Evolutionary conservation across 192 early-diverging fungal species (phyloP).

Genomic region (Backusella liffmaniae): DNA sequence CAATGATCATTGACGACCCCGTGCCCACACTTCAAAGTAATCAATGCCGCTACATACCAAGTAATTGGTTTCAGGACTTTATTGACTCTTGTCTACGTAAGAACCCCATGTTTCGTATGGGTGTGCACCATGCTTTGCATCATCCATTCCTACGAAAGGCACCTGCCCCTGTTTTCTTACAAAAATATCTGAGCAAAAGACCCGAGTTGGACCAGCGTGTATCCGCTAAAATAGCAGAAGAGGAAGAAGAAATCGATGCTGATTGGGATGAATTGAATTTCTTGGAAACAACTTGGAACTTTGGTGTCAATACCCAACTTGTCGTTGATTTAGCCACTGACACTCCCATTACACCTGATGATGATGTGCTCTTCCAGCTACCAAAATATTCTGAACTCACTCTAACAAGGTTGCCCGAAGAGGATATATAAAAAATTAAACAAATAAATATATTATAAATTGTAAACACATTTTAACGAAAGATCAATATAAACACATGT

Average conservation of each 20-base stretch:
- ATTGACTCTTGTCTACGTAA: conserved; percentile 21
- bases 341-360: conserved; percentile 20
- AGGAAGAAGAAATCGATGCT: neutral
- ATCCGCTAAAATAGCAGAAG: neutral
- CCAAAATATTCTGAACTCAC: neutral
- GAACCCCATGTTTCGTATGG: conserved; percentile 4
- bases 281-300: conserved; percentile 7
- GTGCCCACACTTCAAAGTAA: conserved; percentile 15
- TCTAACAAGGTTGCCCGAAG: neutral
- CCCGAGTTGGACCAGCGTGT: conserved; percentile 9
- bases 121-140: conserved; percentile 2
- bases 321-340: conserved; percentile 7
- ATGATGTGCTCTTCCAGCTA: neutral
- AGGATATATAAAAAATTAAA: neutral
- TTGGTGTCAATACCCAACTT: conserved; percentile 7
- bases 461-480: too few species aligned
- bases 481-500: too few species aligned
- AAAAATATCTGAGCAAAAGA: conserved; percentile 6
- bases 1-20: conserved; percentile 14
- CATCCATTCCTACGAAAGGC: conserved; percentile 31
- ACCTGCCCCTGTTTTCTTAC: neutral
- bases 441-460: neutral
- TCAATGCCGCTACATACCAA: neutral
- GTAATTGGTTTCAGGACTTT: conserved; percentile 20
- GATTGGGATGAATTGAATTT: conserved; percentile 10